Percentiles rank a stretch among this genome's conserved stretches.
phyloP scores from a whole-genome alignment of 2,329 filamentous ascomycete species.

The Diaporthe nobilis region DNA sequence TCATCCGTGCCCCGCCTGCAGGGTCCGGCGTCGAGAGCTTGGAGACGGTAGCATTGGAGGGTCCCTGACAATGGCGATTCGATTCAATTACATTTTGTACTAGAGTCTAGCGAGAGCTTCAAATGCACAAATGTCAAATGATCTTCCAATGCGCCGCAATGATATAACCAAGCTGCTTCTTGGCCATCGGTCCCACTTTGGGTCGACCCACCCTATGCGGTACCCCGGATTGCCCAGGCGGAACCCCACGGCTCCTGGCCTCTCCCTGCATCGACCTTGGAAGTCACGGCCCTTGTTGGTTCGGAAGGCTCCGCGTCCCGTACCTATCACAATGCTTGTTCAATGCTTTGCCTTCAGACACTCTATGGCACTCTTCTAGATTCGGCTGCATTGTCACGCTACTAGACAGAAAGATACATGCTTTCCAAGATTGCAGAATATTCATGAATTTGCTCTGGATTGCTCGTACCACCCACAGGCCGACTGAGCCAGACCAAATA shows the following conservation, averaged over 20 bases:
- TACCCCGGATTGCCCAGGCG: constrained; percentile 15
- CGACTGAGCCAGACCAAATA: neutral
- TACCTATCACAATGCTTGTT: neutral
- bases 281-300: neutral
- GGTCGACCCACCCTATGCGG: neutral
- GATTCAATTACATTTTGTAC: neutral
- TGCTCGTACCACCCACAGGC: neutral
- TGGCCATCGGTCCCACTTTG: neutral
- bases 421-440: neutral
- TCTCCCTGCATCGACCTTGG: neutral
- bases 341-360: neutral
- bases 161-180: neutral
- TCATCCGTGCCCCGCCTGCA: constrained; percentile 25
- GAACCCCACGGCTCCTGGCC: neutral
- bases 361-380: neutral
- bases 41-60: neutral
- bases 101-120: neutral
- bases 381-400: neutral
- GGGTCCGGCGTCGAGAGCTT: constrained; percentile 2
- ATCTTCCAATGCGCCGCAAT: neutral
- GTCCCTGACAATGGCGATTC: neutral
- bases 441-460: neutral
- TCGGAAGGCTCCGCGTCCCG: neutral
- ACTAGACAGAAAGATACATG: neutral
- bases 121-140: neutral